Evolutionary conservation across 2,329 filamentous ascomycete genomes (phyloP).

Genomic region (Paraphoma chrysanthemicola): DNA sequence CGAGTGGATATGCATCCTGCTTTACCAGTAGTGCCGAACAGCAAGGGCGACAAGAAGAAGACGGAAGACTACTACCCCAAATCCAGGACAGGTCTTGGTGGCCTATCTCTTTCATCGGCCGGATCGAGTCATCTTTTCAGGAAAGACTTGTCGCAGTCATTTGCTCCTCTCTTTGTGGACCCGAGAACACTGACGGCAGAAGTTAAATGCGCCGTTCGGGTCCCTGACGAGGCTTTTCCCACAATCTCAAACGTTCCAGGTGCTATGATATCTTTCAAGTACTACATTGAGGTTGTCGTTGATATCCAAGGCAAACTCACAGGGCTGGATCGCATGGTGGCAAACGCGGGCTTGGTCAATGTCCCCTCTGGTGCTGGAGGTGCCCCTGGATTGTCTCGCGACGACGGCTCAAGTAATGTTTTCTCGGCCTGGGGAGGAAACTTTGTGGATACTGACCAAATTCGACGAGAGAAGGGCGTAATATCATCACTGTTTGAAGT

Average conservation of each 20-base stretch:
- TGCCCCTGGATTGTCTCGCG: constrained; percentile 41
- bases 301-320: constrained; percentile 88
- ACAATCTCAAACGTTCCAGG: constrained; percentile 90
- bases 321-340: constrained; percentile 72
- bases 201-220: constrained; percentile 81
- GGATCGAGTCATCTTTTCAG: constrained; percentile 92
- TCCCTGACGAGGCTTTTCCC: constrained; percentile 90
- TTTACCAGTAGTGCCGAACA: constrained; percentile 66
- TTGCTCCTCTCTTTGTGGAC: constrained; percentile 87
- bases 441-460: constrained; percentile 85
- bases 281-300: constrained; percentile 90
- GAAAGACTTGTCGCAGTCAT: constrained; percentile 90
- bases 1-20: constrained; percentile 82
- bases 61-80: constrained; percentile 87
- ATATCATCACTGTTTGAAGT: constrained; percentile 86
- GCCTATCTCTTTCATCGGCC: constrained; percentile 83
- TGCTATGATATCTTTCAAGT: constrained; percentile 93
- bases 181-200: constrained; percentile 78
- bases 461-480: constrained; percentile 90
- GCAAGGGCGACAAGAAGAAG: constrained; percentile 71
- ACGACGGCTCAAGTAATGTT: constrained; percentile 53
- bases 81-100: constrained; percentile 84
- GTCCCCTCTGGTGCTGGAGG: constrained; percentile 51
- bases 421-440: constrained; percentile 67
- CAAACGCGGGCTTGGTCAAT: constrained; percentile 61